Conservation (phyloP, 805 yeast species). For the Candida pseudoglaebosa region DNA sequence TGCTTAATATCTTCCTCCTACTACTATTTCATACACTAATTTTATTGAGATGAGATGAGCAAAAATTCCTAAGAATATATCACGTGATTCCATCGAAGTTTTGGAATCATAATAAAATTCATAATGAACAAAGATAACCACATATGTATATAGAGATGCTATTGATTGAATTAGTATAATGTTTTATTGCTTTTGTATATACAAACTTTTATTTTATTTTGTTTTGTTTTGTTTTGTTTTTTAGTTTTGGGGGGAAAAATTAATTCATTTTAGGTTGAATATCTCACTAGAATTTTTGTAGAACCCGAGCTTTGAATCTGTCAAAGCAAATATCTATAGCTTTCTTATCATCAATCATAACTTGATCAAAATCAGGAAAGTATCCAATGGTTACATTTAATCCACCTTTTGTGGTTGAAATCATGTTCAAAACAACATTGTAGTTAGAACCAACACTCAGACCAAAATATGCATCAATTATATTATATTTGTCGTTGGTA, state of each 20-base stretch:
- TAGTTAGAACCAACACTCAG: conserved; percentile 14
- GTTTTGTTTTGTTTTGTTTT: too few species aligned
- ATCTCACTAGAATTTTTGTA: too few species aligned
- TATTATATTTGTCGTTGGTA: conserved; percentile 8
- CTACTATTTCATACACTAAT: neutral
- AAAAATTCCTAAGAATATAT: neutral
- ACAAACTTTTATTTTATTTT: neutral
- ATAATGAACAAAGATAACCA: too few species aligned
- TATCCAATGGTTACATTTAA: conserved; percentile 14
- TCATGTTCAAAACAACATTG: conserved; percentile 12
- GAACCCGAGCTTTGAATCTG: conserved; percentile 1
- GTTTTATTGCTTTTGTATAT: too few species aligned
- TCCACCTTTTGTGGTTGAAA: conserved; percentile 14
- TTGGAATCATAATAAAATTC: too few species aligned
- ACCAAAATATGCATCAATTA: conserved; percentile 16
- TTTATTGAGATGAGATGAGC: conserved; percentile 3
- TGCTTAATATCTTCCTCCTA: neutral
- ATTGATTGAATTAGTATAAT: too few species aligned
- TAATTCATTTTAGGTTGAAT: too few species aligned
- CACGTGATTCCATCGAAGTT: neutral
- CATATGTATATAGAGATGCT: too few species aligned
- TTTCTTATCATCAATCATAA: conserved; percentile 4
- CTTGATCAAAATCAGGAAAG: conserved; percentile 10
- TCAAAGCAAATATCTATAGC: conserved; percentile 7
- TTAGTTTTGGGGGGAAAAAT: too few species aligned